Percentiles rank a stretch among this genome's conserved stretches.
Evolutionary conservation across 1,139 yeast genomes (phyloP).

Genomic region (Scheffersomyces parashehatae): DNA sequence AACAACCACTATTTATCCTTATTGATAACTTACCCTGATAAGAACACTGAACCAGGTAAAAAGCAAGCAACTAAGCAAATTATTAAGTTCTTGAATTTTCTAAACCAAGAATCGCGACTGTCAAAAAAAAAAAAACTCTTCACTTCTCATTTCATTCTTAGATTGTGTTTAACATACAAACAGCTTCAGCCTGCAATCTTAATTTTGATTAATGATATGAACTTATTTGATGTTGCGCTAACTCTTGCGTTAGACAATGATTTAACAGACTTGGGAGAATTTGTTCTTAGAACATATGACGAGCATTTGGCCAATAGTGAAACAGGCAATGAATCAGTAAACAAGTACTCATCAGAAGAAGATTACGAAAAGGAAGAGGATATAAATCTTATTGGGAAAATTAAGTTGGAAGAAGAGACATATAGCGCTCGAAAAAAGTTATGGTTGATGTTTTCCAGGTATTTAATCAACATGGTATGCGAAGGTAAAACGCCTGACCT

Average conservation of each 20-base stretch:
- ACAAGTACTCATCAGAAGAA: slow-evolving; percentile 9
- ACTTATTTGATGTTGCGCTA: slow-evolving; percentile 79
- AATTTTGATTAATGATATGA: slow-evolving; percentile 64
- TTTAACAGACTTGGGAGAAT: slow-evolving; percentile 57
- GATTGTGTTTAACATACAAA: slow-evolving; percentile 66
- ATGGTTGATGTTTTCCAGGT: slow-evolving; percentile 71
- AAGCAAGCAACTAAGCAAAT: slow-evolving; percentile 30
- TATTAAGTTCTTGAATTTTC: slow-evolving; percentile 28
- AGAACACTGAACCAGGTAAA: slow-evolving; percentile 29
- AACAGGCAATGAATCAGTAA: slow-evolving; percentile 7
- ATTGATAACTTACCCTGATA: slow-evolving; percentile 56
- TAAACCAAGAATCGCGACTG: slow-evolving; percentile 16
- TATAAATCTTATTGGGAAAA: slow-evolving; percentile 20
- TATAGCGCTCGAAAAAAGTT: slow-evolving; percentile 61
- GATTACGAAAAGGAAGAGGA: slow-evolving; percentile 12
- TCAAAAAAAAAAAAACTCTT: slow-evolving; percentile 26
- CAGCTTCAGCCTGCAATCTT: slow-evolving; percentile 68
- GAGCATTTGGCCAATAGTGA: slow-evolving; percentile 19
- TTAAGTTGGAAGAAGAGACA: slow-evolving; percentile 34
- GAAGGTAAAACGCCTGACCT: slow-evolving; percentile 20
- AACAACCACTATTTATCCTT: slow-evolving; percentile 76
- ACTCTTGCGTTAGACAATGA: slow-evolving; percentile 66
- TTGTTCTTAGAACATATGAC: slow-evolving; percentile 36
- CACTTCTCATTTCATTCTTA: slow-evolving; percentile 72
- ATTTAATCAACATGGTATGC: slow-evolving; percentile 48